Percentiles rank a stretch among this genome's conserved stretches.
Evolutionary conservation across 2,329 filamentous ascomycete genomes (phyloP).

Genomic region (Colletotrichum plurivorum): DNA sequence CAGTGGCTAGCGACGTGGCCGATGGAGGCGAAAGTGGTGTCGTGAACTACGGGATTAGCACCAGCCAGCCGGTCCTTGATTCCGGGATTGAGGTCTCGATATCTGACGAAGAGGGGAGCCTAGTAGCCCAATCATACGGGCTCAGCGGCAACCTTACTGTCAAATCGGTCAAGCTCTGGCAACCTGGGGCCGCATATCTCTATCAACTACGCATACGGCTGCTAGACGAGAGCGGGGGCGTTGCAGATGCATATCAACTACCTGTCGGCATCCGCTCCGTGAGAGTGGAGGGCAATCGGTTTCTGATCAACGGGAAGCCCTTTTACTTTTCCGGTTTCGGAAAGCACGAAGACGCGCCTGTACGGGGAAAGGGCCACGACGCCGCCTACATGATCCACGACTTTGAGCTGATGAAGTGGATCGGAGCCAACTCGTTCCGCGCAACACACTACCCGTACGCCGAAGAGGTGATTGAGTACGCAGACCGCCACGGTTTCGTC

Average conservation of each 20-base stretch:
- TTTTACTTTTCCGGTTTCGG: conserved; percentile 51
- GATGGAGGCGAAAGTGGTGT: conserved; percentile 32
- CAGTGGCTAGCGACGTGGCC: conserved; percentile 42
- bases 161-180: conserved; percentile 44
- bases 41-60: conserved; percentile 29
- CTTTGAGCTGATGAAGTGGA: conserved; percentile 48
- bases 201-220: conserved; percentile 41
- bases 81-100: conserved; percentile 8
- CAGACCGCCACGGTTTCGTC: conserved; percentile 47
- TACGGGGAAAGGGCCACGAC: conserved; percentile 49
- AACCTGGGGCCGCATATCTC: conserved; percentile 47
- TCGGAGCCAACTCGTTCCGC: conserved; percentile 50
- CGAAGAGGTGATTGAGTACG: conserved; percentile 47
- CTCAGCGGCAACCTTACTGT: conserved; percentile 39
- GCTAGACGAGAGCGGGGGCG: conserved; percentile 31
- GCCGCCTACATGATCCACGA: conserved; percentile 50
- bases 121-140: conserved; percentile 29
- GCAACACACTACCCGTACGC: conserved; percentile 50
- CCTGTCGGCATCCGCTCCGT: conserved; percentile 44
- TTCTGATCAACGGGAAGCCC: conserved; percentile 47
- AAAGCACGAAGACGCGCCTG: conserved; percentile 46
- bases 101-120: conserved; percentile 29
- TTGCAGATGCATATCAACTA: conserved; percentile 43
- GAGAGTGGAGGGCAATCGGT: conserved; percentile 41
- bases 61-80: not conserved